phyloP scores from a whole-genome alignment of 352 stramenopile species.

The Phytophthora tubulina region DNA sequence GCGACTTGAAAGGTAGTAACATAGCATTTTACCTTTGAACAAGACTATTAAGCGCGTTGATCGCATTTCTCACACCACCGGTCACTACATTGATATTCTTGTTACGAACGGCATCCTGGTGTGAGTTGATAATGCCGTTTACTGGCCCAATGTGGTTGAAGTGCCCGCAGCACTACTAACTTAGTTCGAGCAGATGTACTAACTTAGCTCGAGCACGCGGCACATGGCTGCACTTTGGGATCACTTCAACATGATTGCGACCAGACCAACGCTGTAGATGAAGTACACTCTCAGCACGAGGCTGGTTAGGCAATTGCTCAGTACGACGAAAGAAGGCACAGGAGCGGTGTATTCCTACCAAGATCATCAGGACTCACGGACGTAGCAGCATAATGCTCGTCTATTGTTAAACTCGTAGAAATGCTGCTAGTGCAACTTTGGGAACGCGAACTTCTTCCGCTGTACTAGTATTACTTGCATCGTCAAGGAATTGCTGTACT shows the following conservation, averaged over 20 bases:
- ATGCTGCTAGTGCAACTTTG: conserved; percentile 27
- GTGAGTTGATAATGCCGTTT: background rate
- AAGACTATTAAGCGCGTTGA: background rate
- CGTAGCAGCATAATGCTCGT: too few species aligned
- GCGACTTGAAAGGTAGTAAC: background rate
- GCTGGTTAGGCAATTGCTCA: too few species aligned
- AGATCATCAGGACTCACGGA: too few species aligned
- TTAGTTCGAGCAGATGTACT: too few species aligned
- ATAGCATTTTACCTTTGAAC: too few species aligned
- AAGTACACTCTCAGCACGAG: too few species aligned
- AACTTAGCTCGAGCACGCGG: too few species aligned
- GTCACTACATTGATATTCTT: background rate
- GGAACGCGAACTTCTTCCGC: conserved; percentile 3
- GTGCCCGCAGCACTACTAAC: background rate
- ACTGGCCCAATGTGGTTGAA: background rate
- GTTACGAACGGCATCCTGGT: background rate
- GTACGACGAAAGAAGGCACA: too few species aligned
- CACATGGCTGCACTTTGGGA: background rate
- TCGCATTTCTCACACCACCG: conserved; percentile 9
- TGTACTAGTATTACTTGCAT: too few species aligned
- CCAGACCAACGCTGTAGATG: background rate
- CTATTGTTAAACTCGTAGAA: conserved; percentile 20
- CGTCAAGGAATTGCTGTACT: conserved; percentile 17
- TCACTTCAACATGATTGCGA: background rate
- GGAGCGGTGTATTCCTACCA: too few species aligned